Percentiles rank a stretch among this genome's conserved stretches.
These are phyloP conservation scores for Ogataea minuta DNA, from an alignment of 805 yeast genomes.

Conservation along the genomic window DNA sequence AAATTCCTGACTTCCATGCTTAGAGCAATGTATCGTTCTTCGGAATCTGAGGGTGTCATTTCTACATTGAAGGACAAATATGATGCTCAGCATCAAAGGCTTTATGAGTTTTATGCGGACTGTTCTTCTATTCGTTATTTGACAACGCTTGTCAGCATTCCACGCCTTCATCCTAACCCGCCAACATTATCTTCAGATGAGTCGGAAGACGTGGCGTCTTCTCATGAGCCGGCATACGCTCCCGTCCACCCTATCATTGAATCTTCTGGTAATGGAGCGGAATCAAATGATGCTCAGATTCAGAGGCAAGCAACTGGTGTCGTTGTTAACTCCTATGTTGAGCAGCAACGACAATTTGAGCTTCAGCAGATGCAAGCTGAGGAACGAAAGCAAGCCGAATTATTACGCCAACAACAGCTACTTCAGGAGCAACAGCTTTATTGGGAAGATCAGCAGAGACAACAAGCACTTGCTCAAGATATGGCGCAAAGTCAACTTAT, in stretches of 20 bases:
- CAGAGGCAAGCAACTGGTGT: slow-evolving; percentile 58
- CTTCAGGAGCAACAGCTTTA: slow-evolving; percentile 70
- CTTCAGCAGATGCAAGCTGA: slow-evolving; percentile 60
- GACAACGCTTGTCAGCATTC: slow-evolving; percentile 77
- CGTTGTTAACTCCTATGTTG: slow-evolving; percentile 38
- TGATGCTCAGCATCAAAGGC: slow-evolving; percentile 61
- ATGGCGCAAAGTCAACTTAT: slow-evolving; percentile 67
- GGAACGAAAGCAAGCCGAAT: slow-evolving; percentile 62
- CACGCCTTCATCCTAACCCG: slow-evolving; percentile 57
- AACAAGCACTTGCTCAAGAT: slow-evolving; percentile 65
- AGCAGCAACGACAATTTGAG: slow-evolving; percentile 52
- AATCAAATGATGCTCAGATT: slow-evolving; percentile 20
- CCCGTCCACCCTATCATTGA: no score
- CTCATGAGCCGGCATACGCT: no score
- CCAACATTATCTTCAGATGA: slow-evolving; percentile 50
- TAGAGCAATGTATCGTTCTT: slow-evolving; percentile 76
- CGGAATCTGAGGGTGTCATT: slow-evolving; percentile 72
- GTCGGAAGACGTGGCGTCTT: not conserved
- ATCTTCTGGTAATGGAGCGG: no score
- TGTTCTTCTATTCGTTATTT: slow-evolving; percentile 81
- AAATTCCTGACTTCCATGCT: slow-evolving; percentile 88
- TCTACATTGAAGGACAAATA: slow-evolving; percentile 72
- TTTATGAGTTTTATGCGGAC: slow-evolving; percentile 85
- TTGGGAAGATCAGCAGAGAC: slow-evolving; percentile 72
- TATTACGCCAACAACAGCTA: slow-evolving; percentile 62